Percentiles rank a stretch among this genome's conserved stretches.
phyloP scores from a whole-genome alignment of 1,284 basidiomycete genomes.

The Trametes pubescens region DNA sequence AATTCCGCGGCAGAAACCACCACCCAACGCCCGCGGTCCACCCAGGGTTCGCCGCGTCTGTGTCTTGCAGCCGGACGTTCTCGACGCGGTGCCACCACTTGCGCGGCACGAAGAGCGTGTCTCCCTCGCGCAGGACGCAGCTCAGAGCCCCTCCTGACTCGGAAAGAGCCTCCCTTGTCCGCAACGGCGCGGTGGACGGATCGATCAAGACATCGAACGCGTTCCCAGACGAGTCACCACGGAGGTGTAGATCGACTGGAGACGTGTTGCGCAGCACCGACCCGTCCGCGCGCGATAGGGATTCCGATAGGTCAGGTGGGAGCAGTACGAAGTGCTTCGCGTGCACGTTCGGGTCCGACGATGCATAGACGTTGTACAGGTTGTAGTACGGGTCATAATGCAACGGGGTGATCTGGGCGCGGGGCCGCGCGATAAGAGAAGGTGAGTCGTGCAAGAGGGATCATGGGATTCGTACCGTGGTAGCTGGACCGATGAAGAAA shows the following conservation, averaged over 20 bases:
- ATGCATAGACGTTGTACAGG: slow-evolving; percentile 38
- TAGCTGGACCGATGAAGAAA: slow-evolving; percentile 38
- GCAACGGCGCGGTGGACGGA: not conserved
- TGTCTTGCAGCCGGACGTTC: slow-evolving; percentile 32
- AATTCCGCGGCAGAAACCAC: slow-evolving; percentile 38
- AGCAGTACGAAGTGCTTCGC: slow-evolving; percentile 39
- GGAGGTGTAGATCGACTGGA: slow-evolving; percentile 16
- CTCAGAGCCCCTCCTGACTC: slow-evolving; percentile 19
- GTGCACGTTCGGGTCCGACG: slow-evolving; percentile 28
- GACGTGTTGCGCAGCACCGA: slow-evolving; percentile 26
- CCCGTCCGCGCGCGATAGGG: slow-evolving; percentile 17
- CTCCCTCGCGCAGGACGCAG: slow-evolving; percentile 38
- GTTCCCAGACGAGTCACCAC: not conserved
- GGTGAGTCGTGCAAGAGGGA: not conserved
- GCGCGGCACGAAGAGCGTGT: slow-evolving; percentile 39
- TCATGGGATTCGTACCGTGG: slow-evolving; percentile 29
- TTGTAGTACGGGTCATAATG: slow-evolving; percentile 41
- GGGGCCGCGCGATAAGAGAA: not conserved
- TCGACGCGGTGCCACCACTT: slow-evolving; percentile 43
- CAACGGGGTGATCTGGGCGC: slow-evolving; percentile 36
- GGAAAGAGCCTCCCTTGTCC: slow-evolving; percentile 3
- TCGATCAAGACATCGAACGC: slow-evolving; percentile 27
- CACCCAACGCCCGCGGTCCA: slow-evolving; percentile 41
- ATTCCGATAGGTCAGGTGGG: slow-evolving; percentile 31
- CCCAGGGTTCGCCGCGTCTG: not conserved